Base-by-base conservation (phyloP, 73 alveolate species). In the Paramecium sexaurelia region DNA sequence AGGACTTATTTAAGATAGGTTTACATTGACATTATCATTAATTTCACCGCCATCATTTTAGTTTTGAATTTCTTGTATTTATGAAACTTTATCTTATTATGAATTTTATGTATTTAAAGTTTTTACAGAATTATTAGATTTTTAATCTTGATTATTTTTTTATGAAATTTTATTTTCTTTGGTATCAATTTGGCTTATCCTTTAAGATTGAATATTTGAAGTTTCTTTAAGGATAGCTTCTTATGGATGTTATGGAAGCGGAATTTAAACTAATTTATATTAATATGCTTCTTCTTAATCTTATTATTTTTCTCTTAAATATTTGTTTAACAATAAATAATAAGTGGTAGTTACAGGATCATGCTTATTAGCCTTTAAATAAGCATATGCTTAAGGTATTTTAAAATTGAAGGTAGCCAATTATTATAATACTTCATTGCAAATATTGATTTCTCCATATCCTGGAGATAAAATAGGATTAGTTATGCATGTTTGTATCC, bases 271-370 rank as follows among this genome's bases (percentile, higher is more conserved):
- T 20, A 22, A 75, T 45, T 51, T 91, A 90, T 27, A 69, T 91
- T n/a, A 83, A 93, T 17, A 85, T 32, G 55, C 91, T 91, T 6
- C 97, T 94, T 26, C 97, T 96, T 82, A 22, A 61, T 61, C 83
- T 45, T 61, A 26, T 45, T 61, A 13, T 8, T 78, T 51, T 73
- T 84, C 66, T 84, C 47, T 92, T 95, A 29, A 35, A 96, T 71
- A 35, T 92, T 97, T 97, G 83, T 97, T 98, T 90, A 97, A 83
- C 75, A 98, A 86, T 92, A 96, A 89, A 93, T 96, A 96, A 92
- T 96, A 96, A 9, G 98, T 95, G 7, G 98, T 92, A 1, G 99
- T 96, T 4, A 95, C 93, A 35, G 95, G 93, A 92, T 96, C 96
- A 89, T 96, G 99, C 85, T 92, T 96, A 92, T 96, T 96, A 15